Percentiles rank a stretch among this genome's conserved stretches.
These are phyloP conservation scores for Exobasidium rhododendri DNA, from an alignment of 1,284 basidiomycete genomes.

Conservation along the genomic window DNA sequence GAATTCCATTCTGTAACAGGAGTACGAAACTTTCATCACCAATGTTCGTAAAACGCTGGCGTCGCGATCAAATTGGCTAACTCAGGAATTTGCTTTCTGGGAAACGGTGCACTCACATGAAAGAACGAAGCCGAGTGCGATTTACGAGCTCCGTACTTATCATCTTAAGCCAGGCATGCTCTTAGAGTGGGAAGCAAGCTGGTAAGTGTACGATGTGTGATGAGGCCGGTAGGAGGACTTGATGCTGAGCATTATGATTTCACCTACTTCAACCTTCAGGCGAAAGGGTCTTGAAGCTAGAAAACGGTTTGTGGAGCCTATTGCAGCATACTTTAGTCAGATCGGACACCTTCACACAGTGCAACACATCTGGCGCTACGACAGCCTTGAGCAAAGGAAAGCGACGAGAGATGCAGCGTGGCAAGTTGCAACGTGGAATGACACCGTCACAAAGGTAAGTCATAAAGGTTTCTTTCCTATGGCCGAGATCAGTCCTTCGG, in stretches of 20 bases:
- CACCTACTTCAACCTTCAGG: too few relatives aligned
- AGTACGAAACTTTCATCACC: slow-evolving; percentile 18
- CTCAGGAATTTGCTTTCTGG: slow-evolving; percentile 53
- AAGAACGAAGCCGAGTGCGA: slow-evolving; percentile 18
- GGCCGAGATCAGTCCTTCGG: too few relatives aligned
- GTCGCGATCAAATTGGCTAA: slow-evolving; percentile 46
- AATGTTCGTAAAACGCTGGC: slow-evolving; percentile 26
- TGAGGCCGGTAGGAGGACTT: too few relatives aligned
- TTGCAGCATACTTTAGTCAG: slow-evolving; percentile 50
- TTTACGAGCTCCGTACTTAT: slow-evolving; percentile 49
- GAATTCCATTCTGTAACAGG: too few relatives aligned
- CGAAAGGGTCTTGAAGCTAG: slow-evolving; percentile 50
- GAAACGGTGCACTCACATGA: slow-evolving; percentile 28
- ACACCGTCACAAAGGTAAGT: slow-evolving; percentile 32
- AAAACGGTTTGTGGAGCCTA: slow-evolving; percentile 45
- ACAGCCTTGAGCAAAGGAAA: slow-evolving; percentile 48
- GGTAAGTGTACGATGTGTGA: slow-evolving; percentile 26
- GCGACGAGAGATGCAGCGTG: slow-evolving; percentile 48
- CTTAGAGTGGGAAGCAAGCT: slow-evolving; percentile 51
- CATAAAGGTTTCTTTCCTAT: too few relatives aligned
- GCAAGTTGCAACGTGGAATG: slow-evolving; percentile 53
- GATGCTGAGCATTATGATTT: too few relatives aligned
- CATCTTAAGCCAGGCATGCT: slow-evolving; percentile 48
- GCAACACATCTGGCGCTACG: slow-evolving; percentile 51
- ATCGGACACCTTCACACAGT: slow-evolving; percentile 51